Base-by-base conservation (phyloP, 768 basidiomycete species). In the Collybia nuda region DNA sequence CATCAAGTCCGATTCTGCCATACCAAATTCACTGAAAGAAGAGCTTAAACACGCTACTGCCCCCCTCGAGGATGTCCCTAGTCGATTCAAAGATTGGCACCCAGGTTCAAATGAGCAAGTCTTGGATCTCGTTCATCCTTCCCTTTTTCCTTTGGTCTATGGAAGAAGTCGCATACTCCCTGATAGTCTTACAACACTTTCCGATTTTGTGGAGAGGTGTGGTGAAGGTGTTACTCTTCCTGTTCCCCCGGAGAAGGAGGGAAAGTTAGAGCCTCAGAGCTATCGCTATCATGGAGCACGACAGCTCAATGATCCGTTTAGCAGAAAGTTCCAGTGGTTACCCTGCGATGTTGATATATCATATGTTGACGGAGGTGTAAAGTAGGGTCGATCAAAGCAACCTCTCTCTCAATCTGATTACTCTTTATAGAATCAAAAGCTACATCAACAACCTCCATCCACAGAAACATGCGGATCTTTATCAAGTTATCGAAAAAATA, bases 381-480 rank as follows among this genome's bases (percentile, higher is more conserved):
- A 36, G 56, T 57, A 49, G 17, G 52, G 21, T n/a, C 6, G 7
- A 14, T 17, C 18, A 1, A n/a, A 38, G 32, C 14, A 28, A 11
- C n/a, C 6, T 41, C 12, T 21, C 2, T n/a, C 22, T 14, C 3
- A 40, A 6, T 12, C 51, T 50, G 12, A 48, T n/a, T 19, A 7
- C 41, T 5, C n/a, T 17, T 17, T 17, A 24, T 37, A 65, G 50
- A 62, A 59, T 66, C 22, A 52, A 55, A 19, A 64, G 65, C 15
- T 75, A 75, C 53, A 72, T 75, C 56, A 74, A 75, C 51, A 72
- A 71, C 37, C 62, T 75, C 5, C 63, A 72, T 47, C 72, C 70
- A 6, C 44, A 56, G 12, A 38, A 54, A 9, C 56, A 59, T 42
- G 21, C 18, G 36, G 42, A 56, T 26, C 59, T 71, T 6, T 66